Evolutionary conservation across 371 early-diverging fungal species (phyloP), one percentile per base, ranked within the genome.

Genomic region (Syncephalis fuscata): DNA sequence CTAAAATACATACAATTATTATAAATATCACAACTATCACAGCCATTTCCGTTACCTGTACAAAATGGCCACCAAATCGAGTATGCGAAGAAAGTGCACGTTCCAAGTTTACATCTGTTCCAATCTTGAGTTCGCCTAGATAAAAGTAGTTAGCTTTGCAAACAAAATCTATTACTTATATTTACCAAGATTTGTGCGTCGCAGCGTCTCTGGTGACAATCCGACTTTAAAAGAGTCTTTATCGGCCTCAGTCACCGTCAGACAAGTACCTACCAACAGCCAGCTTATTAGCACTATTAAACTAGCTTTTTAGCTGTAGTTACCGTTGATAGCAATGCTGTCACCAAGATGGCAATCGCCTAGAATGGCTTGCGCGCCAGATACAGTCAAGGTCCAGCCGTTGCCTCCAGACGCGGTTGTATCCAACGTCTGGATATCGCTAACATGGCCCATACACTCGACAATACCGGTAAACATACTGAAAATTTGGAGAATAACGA

Each of bases 381-480:
- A 75, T 39, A 94, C 64, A 3, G 82, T 80, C 24, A 93, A 64
- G 21, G 88, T 83, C 69, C 82, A 87, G 11, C 92, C 91, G 50
- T 76, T 74, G 32, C 92, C 91, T 40, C 90, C 92, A 0, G 83
- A 73, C 51, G 67, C 73, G 0, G 80, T 67, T 14, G 62, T 70
- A 58, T 92, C 92, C 45, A 75, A 61, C 27, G 66, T 67, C 19
- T 65, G 59, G 39, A 87, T 70, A 54, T 69, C 63, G 49, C 59
- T 56, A 27, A 96, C 79, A 36, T 57, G 73, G 54, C 94, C 97
- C 61, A 92, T 77, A 49, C 65, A 61, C 62, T 96, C 97, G 45
- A 96, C 88, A 45, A 96, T 86, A 40, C 97, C 97, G 3, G 95
- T 96, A 60, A 96, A 96, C 92, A 96, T 94, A 53, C 45, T 67